Percentiles rank a stretch among this genome's conserved stretches.
phyloP scores from a whole-genome alignment of 306 rosid genomes.

The Rosa multiflora region DNA sequence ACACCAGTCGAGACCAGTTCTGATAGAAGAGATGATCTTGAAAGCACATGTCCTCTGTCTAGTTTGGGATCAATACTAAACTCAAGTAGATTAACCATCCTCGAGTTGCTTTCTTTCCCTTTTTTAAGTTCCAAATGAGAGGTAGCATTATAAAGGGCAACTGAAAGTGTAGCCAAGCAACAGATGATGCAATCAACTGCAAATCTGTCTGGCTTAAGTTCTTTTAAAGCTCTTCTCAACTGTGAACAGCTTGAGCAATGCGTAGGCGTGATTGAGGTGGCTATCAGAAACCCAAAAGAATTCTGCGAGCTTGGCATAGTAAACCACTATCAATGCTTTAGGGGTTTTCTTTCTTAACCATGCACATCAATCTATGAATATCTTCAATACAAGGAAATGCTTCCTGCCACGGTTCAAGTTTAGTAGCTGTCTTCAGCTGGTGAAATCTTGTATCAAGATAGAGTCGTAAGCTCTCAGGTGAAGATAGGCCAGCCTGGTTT shows the following conservation, averaged over 20 bases:
- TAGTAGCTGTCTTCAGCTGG: constrained; percentile 92
- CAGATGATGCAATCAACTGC: constrained; percentile 95
- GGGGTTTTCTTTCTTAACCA: constrained; percentile 97
- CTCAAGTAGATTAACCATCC: constrained; percentile 86
- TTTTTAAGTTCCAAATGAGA: constrained; percentile 85
- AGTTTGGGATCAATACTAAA: constrained; percentile 76
- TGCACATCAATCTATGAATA: constrained; percentile 89
- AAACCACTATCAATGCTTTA: constrained; percentile 88
- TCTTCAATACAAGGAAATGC: constrained; percentile 92
- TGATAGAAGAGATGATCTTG: constrained; percentile 77
- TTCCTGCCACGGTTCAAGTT: constrained; percentile 98
- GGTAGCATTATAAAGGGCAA: constrained; percentile 75
- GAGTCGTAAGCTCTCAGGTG: constrained; percentile 86
- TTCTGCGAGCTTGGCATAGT: constrained; percentile 85
- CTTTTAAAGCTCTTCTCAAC: constrained; percentile 85
- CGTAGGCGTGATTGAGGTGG: constrained; percentile 86
- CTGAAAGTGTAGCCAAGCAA: constrained; percentile 89
- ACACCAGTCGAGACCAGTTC: constrained; percentile 92
- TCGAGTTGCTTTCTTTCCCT: constrained; percentile 80
- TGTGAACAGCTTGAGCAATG: constrained; percentile 88
- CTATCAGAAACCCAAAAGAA: constrained; percentile 83
- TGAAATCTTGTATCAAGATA: constrained; percentile 92
- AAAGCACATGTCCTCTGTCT: constrained; percentile 87
- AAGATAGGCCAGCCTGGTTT: constrained; percentile 81
- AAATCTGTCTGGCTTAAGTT: constrained; percentile 92